Evolutionary conservation across 805 yeast species (phyloP), one percentile per base, ranked within the genome.

Genomic region (Clavispora asparagi): DNA sequence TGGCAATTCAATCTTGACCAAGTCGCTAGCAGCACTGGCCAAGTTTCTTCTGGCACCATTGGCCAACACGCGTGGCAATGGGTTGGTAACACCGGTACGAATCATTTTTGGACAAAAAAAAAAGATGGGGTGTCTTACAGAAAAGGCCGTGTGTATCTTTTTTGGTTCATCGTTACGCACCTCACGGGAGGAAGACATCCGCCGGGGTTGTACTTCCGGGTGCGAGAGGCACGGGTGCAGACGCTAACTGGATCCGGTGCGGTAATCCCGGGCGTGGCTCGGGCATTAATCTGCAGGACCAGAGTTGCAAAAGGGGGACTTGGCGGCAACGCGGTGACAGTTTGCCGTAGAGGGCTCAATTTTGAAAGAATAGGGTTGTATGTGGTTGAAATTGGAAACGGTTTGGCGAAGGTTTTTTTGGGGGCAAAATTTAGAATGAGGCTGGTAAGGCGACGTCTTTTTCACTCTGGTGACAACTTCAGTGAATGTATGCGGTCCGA

Each of bases 1-100:
- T 51, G 95, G 95, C 53, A 92, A 78, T 14, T 79, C 78, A 56
- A 87, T 78, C 48, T 64, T 53, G 38, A 70, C 73, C 58, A 69
- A 65, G 56, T 70, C 74, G 50, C 61, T 56, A 48, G 55, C 43
- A 33, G 67, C 45, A 36, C 64, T 59, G 52, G 75, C 75, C 64
- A 69, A 49, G 44, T 65, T 48, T 61, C 74, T 67, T 50, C 54
- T 59, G 41, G 61, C 62, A 31, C 50, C 48, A 44, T 44, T 37
- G 41, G 56, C 56, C 48, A 47, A 44, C 40, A 50, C 56, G 44
- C 54, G 51, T 35, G 55, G 55, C 50, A 48, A 42, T 40, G 51
- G 54, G 42, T 52, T 52, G 39, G 44, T 43, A 37, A 40, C 53
- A 44, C 54, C 56, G 44, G 49, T 49, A 42, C 54, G 53, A 51